These are phyloP conservation scores for Phytophthora syringae DNA, from an alignment of 352 stramenopile species.

Conservation along the genomic window DNA sequence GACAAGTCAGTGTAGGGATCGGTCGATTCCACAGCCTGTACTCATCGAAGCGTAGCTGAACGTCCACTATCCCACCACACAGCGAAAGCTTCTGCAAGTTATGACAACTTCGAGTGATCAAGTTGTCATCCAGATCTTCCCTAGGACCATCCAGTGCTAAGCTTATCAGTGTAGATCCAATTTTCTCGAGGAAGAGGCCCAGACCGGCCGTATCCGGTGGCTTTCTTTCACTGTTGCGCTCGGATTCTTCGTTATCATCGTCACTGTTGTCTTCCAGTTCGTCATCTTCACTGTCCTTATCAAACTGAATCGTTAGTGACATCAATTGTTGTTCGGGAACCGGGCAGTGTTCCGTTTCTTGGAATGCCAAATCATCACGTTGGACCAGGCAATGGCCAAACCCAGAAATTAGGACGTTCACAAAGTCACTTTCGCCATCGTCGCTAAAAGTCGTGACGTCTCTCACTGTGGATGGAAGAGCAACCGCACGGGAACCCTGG, in stretches of 20 bases:
- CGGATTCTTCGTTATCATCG: neutral
- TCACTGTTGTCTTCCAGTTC: neutral
- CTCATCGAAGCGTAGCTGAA: neutral
- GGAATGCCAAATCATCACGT: neutral
- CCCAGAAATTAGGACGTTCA: constrained; percentile 11
- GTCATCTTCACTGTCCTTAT: neutral
- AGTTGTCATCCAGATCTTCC: neutral
- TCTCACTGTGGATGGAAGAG: neutral
- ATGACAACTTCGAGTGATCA: constrained; percentile 8
- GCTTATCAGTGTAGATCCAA: constrained; percentile 5
- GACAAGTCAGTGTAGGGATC: neutral
- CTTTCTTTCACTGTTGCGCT: neutral
- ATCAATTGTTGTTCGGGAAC: neutral
- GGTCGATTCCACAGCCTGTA: neutral
- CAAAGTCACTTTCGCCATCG: constrained; percentile 3
- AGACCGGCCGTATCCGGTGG: neutral
- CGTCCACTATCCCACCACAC: neutral
- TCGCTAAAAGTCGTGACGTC: constrained; percentile 5
- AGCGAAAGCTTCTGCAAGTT: constrained; percentile 8
- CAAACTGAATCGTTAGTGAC: neutral
- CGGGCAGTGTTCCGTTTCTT: neutral
- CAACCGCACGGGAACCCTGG: neutral
- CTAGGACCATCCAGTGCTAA: neutral
- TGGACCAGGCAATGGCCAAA: constrained; percentile 9
- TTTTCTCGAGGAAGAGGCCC: neutral